phyloP scores from a whole-genome alignment of 345 rosid genomes.

The Gossypium australe region DNA sequence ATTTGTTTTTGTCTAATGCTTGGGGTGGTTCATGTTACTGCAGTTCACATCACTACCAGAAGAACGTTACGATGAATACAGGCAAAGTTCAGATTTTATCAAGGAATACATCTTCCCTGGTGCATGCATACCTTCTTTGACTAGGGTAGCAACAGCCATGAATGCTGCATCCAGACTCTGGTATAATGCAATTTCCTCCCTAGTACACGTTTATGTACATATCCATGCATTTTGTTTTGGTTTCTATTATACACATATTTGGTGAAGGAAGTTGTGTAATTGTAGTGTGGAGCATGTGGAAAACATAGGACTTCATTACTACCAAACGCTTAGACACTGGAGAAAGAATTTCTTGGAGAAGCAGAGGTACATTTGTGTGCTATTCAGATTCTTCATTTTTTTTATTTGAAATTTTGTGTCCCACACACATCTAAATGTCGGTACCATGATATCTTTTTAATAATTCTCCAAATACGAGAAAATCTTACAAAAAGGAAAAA shows the following conservation, averaged over 20 bases:
- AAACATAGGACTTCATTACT: slow-evolving; percentile 77
- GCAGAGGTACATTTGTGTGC: slow-evolving; percentile 34
- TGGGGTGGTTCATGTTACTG: not conserved
- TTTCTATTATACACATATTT: not conserved
- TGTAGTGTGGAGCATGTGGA: slow-evolving; percentile 80
- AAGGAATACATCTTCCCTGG: slow-evolving; percentile 95
- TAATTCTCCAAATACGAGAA: too few species aligned
- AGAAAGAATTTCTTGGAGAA: slow-evolving; percentile 70
- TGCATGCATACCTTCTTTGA: slow-evolving; percentile 69
- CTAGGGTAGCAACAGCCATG: slow-evolving; percentile 75
- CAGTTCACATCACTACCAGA: slow-evolving; percentile 90
- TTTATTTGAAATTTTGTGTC: too few species aligned
- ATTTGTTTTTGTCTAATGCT: not conserved
- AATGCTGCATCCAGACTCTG: slow-evolving; percentile 68
- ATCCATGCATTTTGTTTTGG: not conserved
- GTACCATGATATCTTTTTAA: too few species aligned
- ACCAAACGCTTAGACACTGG: slow-evolving; percentile 69
- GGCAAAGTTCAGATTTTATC: slow-evolving; percentile 76
- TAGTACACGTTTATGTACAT: not conserved
- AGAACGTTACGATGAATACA: slow-evolving; percentile 64
- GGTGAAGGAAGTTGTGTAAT: not conserved
- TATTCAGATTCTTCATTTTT: too few species aligned
- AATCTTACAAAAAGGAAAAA: too few species aligned
- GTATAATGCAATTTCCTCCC: slow-evolving; percentile 23
- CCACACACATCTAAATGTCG: too few species aligned